A percentile compares a stretch with the other conserved stretches of the same genome.
Conservation (phyloP, 164 flowering plant species). For the Liquidambar formosana region DNA sequence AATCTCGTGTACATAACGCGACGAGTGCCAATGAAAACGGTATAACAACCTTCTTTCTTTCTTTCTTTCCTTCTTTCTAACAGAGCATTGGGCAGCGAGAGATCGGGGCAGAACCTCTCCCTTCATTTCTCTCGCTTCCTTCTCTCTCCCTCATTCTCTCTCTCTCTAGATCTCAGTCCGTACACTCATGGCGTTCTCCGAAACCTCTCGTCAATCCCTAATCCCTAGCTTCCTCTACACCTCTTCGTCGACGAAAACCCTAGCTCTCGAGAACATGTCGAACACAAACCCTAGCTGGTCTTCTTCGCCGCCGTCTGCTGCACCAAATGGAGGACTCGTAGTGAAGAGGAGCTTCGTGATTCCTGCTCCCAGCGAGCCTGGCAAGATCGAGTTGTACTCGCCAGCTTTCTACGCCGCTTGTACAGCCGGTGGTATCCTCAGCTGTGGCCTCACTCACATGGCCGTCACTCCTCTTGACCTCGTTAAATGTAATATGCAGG, state of each 20-base stretch:
- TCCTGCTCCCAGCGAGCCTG: conserved; percentile 50
- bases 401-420: conserved; percentile 80
- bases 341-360: conserved; percentile 36
- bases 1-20: conserved; percentile 9
- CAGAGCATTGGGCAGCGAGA: conserved; percentile 18
- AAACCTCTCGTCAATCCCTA: conserved; percentile 39
- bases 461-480: conserved; percentile 92
- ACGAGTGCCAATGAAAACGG: conserved; percentile 4
- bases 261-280: conserved; percentile 9
- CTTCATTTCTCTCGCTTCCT: conserved; percentile 6
- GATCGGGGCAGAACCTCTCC: conserved; percentile 6
- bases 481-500: conserved; percentile 98
- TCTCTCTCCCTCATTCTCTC: neutral
- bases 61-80: too few relatives aligned
- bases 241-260: conserved; percentile 26
- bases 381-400: conserved; percentile 84
- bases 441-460: conserved; percentile 89
- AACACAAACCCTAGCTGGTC: conserved; percentile 15
- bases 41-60: neutral
- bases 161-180: neutral
- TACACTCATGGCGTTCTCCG: conserved; percentile 43
- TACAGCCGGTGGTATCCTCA: conserved; percentile 69
- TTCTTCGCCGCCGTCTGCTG: conserved; percentile 1
- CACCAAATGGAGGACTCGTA: neutral
- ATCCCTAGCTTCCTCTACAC: conserved; percentile 62